A percentile compares a stretch with the other conserved stretches of the same genome.
Evolutionary conservation across 2,329 filamentous ascomycete genomes (phyloP).

Genomic region (Exophiala aquamarina): DNA sequence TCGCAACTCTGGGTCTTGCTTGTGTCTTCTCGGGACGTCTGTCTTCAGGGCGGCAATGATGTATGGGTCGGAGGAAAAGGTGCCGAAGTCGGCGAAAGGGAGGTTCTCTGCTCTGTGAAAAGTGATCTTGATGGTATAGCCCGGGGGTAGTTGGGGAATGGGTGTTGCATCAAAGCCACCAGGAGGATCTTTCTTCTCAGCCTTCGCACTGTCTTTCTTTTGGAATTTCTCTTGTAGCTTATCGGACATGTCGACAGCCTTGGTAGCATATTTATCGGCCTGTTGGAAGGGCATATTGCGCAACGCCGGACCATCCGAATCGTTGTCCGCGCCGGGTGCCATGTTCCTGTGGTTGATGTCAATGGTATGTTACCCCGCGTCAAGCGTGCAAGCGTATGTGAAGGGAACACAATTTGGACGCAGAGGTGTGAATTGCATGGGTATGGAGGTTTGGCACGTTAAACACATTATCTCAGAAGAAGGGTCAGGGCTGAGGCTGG

Average conservation of each 20-base stretch:
- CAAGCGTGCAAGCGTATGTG: too few species aligned
- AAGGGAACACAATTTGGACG: too few species aligned
- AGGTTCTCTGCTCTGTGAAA: constrained; percentile 80
- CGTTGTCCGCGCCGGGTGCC: constrained; percentile 6
- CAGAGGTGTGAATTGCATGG: too few species aligned
- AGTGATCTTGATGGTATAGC: constrained; percentile 81
- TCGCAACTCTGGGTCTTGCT: constrained; percentile 75
- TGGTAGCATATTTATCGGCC: constrained; percentile 37
- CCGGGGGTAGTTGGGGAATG: constrained; percentile 69
- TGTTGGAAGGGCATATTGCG: constrained; percentile 26
- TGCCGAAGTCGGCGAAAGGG: constrained; percentile 76
- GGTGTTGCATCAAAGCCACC: constrained; percentile 81
- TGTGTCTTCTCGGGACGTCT: constrained; percentile 71
- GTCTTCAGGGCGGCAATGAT: constrained; percentile 74
- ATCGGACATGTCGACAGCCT: constrained; percentile 40
- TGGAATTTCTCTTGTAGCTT: constrained; percentile 38
- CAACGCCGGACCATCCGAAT: constrained; percentile 19
- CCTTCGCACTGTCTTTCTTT: constrained; percentile 38
- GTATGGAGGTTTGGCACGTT: too few species aligned
- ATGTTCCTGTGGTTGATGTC: background rate
- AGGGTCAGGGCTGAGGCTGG: too few species aligned
- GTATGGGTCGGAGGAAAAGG: constrained; percentile 80
- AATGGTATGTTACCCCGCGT: background rate
- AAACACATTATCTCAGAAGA: too few species aligned
- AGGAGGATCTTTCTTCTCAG: constrained; percentile 51